Evolutionary conservation across 2,329 filamentous ascomycete genomes (phyloP), one percentile per base, ranked within the genome.

Genomic region (Metarhizium sp.): DNA sequence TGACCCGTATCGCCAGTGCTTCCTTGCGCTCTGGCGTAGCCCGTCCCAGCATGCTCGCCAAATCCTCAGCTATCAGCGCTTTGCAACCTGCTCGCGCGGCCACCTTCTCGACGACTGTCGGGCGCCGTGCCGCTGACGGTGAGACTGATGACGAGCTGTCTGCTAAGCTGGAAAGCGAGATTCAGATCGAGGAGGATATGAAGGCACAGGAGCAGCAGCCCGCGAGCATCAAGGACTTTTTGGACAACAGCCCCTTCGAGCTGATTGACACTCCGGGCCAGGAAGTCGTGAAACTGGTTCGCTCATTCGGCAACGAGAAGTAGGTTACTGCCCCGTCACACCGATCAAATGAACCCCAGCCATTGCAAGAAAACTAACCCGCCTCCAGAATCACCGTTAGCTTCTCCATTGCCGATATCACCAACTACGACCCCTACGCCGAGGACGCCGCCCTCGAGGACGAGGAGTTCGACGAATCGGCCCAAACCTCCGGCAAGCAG

Each of bases 271-370:
- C 79, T 36, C 79, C 86, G 32, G 94, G 94, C 59, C 82, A 90
- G 71, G 89, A 97, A 75, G 90, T 96, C 63, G 88, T 99, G 62
- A 79, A 87, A 66, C 80, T 99, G 62, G 87, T 84, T 58, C 87
- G 92, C 67, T 86, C 82, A 61, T 92, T 89, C 67, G 88, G 88
- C 65, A 86, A 95, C 60, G 94, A 99, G 78, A 90, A 86, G 90
- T 94, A 73, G 73, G 85, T 72, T 51, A 25, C 29, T 10, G 10
- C 20, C 25, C 6, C 6, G n/a, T 16, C 18, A 2, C 18, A 20
- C 45, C 25, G n/a, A 30, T 30, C 13, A 46, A 34, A 34, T 34
- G 6, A 11, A 25, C 43, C 13, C 6, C n/a, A 8, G 13, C 25
- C 45, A 7, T 48, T 18, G 20, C 10, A 30, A 8, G 20, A 48